Percentiles rank a stretch among this genome's conserved stretches.
phyloP scores from a whole-genome alignment of 805 yeast genomes.

The Candida easanensis region DNA sequence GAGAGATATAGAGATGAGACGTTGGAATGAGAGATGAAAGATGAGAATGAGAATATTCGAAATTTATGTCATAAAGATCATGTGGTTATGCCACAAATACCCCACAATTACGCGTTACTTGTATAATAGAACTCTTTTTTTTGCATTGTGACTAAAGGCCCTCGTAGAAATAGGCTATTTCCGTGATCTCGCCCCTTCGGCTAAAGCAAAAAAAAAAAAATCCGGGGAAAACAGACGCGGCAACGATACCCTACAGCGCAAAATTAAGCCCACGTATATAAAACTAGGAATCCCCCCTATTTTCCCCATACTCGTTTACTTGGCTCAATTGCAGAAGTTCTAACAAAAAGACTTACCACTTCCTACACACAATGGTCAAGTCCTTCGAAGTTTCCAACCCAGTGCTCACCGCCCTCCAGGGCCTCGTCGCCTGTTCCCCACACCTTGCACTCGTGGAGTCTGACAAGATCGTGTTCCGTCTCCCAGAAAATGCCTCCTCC shows the following conservation, averaged over 20 bases:
- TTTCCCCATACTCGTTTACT: not conserved
- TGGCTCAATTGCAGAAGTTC: no score
- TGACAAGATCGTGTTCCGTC: slow-evolving; percentile 37
- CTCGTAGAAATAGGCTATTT: slow-evolving; percentile 5
- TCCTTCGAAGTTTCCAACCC: slow-evolving; percentile 40
- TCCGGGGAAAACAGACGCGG: slow-evolving; percentile 8
- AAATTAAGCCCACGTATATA: slow-evolving; percentile 1
- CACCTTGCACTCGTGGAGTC: slow-evolving; percentile 34
- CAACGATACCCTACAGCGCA: no score
- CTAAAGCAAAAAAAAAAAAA: no score
- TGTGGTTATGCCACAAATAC: no score
- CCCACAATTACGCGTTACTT: no score
- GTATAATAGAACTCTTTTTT: no score
- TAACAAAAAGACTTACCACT: no score
- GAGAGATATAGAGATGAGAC: no score
- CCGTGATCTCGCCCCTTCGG: not conserved
- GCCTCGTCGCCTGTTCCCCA: slow-evolving; percentile 37
- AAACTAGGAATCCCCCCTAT: not conserved
- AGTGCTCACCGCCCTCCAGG: slow-evolving; percentile 35
- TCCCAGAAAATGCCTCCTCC: slow-evolving; percentile 26
- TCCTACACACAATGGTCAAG: slow-evolving; percentile 25
- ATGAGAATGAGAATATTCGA: no score
- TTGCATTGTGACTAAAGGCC: no score
- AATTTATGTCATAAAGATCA: no score
- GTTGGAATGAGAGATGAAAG: no score